Percentiles rank a stretch among this genome's conserved stretches.
Conservation (phyloP, 768 basidiomycete species). For the Podaxis pistillaris region DNA sequence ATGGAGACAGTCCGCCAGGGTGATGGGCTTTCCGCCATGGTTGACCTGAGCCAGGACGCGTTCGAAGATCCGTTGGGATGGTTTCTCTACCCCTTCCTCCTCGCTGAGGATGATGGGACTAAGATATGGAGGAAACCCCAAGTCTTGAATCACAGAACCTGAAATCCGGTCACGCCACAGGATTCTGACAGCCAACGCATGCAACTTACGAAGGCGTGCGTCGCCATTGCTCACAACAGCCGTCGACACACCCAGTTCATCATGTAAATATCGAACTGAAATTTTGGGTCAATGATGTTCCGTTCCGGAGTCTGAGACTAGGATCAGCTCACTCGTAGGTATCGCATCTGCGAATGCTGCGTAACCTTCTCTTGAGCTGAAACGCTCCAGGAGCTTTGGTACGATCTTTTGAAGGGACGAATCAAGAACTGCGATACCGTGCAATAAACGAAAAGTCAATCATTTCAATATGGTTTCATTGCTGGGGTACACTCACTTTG, state of each 20-base stretch:
- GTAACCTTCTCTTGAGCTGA: constrained; percentile 73
- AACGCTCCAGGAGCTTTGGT: constrained; percentile 57
- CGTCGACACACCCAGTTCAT: constrained; percentile 42
- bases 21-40: constrained; percentile 24
- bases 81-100: constrained; percentile 69
- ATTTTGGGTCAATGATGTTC: not conserved
- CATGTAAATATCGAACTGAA: constrained; percentile 45
- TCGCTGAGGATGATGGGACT: constrained; percentile 67
- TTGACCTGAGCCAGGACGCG: constrained; percentile 34
- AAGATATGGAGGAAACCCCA: constrained; percentile 49
- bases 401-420: constrained; percentile 55
- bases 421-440: constrained; percentile 47
- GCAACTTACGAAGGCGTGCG: constrained; percentile 59
- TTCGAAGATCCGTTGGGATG: constrained; percentile 57
- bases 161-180: not conserved
- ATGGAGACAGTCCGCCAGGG: constrained; percentile 52
- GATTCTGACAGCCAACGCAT: not conserved
- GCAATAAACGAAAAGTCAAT: not conserved
- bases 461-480: not conserved
- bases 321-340: constrained; percentile 24
- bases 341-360: constrained; percentile 33
- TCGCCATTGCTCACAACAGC: constrained; percentile 76
- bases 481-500: constrained; percentile 37
- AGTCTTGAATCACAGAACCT: constrained; percentile 58
- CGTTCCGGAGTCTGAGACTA: not conserved